phyloP scores from a whole-genome alignment of 2,329 filamentous ascomycete species.

The Diaporthe sp. region DNA sequence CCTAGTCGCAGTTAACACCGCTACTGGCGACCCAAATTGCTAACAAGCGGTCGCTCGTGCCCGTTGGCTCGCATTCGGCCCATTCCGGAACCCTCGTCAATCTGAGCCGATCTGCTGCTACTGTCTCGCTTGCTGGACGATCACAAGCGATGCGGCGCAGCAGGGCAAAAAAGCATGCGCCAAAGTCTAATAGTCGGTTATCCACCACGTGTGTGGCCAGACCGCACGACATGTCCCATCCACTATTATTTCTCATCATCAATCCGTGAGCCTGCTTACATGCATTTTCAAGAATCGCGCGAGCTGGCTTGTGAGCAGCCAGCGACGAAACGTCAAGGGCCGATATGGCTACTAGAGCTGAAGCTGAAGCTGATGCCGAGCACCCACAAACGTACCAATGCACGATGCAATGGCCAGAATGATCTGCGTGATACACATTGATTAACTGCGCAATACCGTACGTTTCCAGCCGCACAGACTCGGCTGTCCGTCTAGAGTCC shows the following conservation, averaged over 20 bases:
- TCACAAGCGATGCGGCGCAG: slow-evolving; percentile 40
- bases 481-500: neutral
- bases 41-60: neutral
- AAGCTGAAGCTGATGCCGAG: neutral
- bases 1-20: neutral
- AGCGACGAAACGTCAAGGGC: neutral
- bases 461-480: neutral
- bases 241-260: neutral
- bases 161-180: neutral
- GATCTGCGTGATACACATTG: neutral
- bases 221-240: neutral
- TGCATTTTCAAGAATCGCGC: neutral
- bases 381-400: neutral
- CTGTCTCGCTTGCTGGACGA: slow-evolving; percentile 45
- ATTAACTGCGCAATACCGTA: neutral
- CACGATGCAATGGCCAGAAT: neutral
- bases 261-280: neutral
- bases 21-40: neutral
- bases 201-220: neutral
- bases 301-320: neutral
- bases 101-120: slow-evolving; percentile 18
- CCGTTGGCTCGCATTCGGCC: slow-evolving; percentile 8
- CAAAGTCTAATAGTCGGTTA: neutral
- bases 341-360: neutral
- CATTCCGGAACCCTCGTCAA: slow-evolving; percentile 19